Base-by-base conservation (phyloP, 2,329 filamentous ascomycete species). In the Ophiostoma pallidulum region DNA sequence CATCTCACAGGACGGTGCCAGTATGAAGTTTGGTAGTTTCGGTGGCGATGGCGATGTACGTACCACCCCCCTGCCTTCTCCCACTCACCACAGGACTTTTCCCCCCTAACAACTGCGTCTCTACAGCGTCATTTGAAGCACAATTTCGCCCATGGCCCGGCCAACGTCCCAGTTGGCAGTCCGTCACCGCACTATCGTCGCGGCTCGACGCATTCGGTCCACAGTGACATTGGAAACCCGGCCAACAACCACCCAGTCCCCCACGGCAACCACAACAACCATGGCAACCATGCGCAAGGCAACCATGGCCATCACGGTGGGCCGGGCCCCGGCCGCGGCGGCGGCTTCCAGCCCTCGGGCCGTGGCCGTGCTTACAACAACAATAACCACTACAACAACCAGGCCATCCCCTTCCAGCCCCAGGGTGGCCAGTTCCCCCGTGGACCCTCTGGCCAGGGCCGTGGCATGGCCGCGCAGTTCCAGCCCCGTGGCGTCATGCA, bases 21-120 rank as follows among this genome's bases (percentile, higher is more conserved):
- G 80, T 60, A 81, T 83, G 64, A 78, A 86, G 45, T 96, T 95
- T 71, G 90, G 90, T 55, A 90, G 85, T 67, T 82, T 91, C 57
- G 80, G 77, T 58, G 82, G 81, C 59, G 86, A 94, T 62, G 84
- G 86, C 64, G 78, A 86, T 68, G 86, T 94, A 75, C 76, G 84
- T 46, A 22, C 47, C 36, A 13, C 4, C 12, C 28, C 24, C 13
- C 31, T 44, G 9, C 28, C 8, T 36, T 31, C 16, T 26, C 13
- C 33, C 6, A 12, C 4, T 35, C 7, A 16, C 16, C 38, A n/a
- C 16, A 32, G 4, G 8, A 24, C 10, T 14, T 22, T 24, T 22
- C 13, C 8, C 8, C 10, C 19, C 10, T 51, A 37, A 60, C 59
- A 49, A 57, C 51, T 54, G 39, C 35, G 24, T 28, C 6, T 28